Conservation (phyloP, 78 protist genomes). For the Dictyostelium brefeldianum region DNA sequence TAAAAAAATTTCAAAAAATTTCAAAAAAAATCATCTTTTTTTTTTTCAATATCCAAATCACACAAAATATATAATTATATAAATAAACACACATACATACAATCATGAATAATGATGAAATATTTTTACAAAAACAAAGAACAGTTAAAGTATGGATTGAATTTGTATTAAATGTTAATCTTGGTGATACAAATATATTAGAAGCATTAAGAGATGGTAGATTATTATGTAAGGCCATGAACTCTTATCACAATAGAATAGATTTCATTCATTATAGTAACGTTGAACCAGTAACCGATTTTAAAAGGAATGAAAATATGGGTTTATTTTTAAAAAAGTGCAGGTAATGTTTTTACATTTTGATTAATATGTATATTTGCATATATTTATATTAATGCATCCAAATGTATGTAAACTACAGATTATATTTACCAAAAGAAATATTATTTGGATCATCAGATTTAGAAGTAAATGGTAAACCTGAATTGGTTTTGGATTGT, state of each 20-base stretch:
- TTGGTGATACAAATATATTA: conserved; percentile 24
- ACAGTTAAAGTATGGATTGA: conserved; percentile 49
- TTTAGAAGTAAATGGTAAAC: conserved; percentile 18
- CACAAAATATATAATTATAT: not conserved
- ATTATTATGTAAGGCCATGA: conserved; percentile 51
- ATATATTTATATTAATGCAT: no score
- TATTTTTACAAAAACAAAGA: conserved; percentile 3
- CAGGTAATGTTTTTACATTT: conserved; percentile 52
- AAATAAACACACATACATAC: not conserved
- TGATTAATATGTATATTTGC: no score
- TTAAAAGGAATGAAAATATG: conserved; percentile 56
- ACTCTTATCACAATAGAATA: conserved; percentile 33
- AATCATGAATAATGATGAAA: not conserved
- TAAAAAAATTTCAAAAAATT: no score
- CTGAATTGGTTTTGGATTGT: conserved; percentile 28
- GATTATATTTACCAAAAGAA: conserved; percentile 66
- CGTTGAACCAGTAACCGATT: conserved; percentile 22
- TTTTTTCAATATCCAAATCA: no score
- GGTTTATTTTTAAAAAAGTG: conserved; percentile 66
- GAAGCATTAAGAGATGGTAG: conserved; percentile 55
- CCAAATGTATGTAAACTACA: no score
- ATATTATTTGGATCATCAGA: conserved; percentile 36
- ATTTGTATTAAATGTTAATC: not conserved
- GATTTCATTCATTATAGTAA: conserved; percentile 70
- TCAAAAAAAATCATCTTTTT: no score